A percentile compares a stretch with the other conserved stretches of the same genome.
Evolutionary conservation across 805 yeast species (phyloP).

Genomic region (Starmerella scarabaei): DNA sequence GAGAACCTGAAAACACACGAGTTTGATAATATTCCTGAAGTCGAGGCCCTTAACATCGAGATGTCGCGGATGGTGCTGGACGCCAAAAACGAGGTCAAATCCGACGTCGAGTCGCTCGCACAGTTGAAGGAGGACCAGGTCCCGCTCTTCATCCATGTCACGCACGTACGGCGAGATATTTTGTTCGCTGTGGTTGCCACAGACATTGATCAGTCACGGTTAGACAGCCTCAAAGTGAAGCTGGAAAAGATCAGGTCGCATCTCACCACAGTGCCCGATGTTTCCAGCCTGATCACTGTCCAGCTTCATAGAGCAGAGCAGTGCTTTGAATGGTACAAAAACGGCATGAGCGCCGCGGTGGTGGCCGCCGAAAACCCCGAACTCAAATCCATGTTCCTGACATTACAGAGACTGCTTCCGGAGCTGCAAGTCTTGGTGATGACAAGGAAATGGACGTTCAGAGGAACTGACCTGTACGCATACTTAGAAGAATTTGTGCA

Average conservation of each 20-base stretch:
- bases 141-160: slow-evolving; percentile 17
- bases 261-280: neutral
- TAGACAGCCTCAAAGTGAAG: slow-evolving; percentile 5
- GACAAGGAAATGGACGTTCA: slow-evolving; percentile 93
- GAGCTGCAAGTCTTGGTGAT: slow-evolving; percentile 71
- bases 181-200: slow-evolving; percentile 9
- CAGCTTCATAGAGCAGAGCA: slow-evolving; percentile 13
- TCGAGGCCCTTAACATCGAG: slow-evolving; percentile 21
- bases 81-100: neutral
- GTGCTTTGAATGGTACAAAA: slow-evolving; percentile 14
- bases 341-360: slow-evolving; percentile 23
- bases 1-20: slow-evolving; percentile 39
- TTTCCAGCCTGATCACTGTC: neutral
- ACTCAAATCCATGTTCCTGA: slow-evolving; percentile 48
- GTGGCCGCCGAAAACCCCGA: slow-evolving; percentile 28
- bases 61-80: slow-evolving; percentile 1
- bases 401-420: slow-evolving; percentile 51
- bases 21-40: slow-evolving; percentile 39
- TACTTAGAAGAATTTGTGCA: slow-evolving; percentile 63
- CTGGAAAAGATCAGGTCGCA: slow-evolving; percentile 10
- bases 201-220: neutral
- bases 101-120: slow-evolving; percentile 1
- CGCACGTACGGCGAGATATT: slow-evolving; percentile 21
- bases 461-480: slow-evolving; percentile 84
- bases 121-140: slow-evolving; percentile 15